phyloP scores from a whole-genome alignment of 192 early-diverging fungal genomes.

The Backusella liffmaniae region DNA sequence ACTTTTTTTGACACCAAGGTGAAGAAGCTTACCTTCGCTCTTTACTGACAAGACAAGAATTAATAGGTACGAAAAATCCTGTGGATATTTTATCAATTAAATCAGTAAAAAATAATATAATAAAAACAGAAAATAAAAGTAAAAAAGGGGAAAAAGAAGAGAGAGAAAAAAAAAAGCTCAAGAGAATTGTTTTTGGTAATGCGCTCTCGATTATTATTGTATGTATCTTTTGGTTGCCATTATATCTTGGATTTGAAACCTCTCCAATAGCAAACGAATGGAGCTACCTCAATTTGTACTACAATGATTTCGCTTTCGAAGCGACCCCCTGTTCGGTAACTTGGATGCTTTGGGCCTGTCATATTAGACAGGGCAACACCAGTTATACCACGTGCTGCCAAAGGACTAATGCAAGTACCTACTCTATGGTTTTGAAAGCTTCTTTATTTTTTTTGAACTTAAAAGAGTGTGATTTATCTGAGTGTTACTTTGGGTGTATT shows the following conservation, averaged over 20 bases:
- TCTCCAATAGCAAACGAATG: constrained; percentile 9
- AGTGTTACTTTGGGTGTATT: not conserved
- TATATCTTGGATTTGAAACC: constrained; percentile 15
- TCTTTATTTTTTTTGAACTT: not conserved
- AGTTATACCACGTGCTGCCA: not conserved
- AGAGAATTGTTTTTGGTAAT: constrained; percentile 8
- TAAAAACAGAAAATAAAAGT: not conserved
- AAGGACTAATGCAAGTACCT: not conserved
- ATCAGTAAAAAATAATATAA: not conserved
- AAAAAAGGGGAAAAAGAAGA: not conserved
- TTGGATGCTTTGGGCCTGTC: not conserved
- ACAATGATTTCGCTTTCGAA: not conserved
- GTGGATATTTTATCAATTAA: not conserved
- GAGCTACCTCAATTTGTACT: not conserved
- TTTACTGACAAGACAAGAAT: not conserved
- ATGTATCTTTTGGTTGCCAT: not conserved
- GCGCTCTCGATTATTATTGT: constrained; percentile 4
- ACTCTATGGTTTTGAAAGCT: not conserved
- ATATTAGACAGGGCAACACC: not conserved
- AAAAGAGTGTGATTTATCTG: not conserved
- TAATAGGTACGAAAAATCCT: not conserved
- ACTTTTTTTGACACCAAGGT: not conserved
- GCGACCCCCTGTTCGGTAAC: not conserved
- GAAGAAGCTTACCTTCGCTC: not conserved
- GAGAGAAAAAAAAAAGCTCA: not conserved